Conservation (phyloP, 2,329 filamentous ascomycete genomes). For the Trichoderma semiorbis region DNA sequence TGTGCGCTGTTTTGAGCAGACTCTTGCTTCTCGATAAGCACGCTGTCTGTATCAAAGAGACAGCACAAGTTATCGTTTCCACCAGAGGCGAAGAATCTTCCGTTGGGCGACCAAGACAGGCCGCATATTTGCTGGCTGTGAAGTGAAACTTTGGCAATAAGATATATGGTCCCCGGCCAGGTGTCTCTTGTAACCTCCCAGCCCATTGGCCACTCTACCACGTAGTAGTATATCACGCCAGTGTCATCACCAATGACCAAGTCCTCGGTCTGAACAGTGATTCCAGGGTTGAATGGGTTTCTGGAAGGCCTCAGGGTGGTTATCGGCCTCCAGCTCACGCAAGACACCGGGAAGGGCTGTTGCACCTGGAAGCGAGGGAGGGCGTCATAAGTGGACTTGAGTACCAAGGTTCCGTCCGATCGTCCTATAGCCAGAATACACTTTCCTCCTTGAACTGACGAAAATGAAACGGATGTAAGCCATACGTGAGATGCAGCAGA, state of each 20-base stretch:
- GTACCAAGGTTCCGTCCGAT: constrained; percentile 68
- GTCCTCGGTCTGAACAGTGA: constrained; percentile 69
- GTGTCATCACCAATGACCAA: constrained; percentile 80
- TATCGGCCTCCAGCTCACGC: constrained; percentile 74
- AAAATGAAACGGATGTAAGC: constrained; percentile 88
- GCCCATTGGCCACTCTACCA: constrained; percentile 74
- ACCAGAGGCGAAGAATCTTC: constrained; percentile 76
- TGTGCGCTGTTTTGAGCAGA: background rate
- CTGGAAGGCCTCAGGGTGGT: constrained; percentile 50
- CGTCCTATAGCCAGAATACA: constrained; percentile 83
- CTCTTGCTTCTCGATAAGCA: constrained; percentile 38
- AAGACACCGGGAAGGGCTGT: constrained; percentile 71
- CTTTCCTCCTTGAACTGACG: constrained; percentile 69
- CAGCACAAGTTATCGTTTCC: constrained; percentile 90
- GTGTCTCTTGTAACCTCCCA: constrained; percentile 61
- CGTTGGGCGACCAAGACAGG: constrained; percentile 79
- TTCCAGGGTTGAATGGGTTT: constrained; percentile 44
- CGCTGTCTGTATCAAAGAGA: constrained; percentile 67
- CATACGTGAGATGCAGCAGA: constrained; percentile 35
- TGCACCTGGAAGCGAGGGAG: constrained; percentile 70
- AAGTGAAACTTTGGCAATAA: constrained; percentile 72
- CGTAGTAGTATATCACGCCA: constrained; percentile 83
- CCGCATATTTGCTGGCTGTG: constrained; percentile 92
- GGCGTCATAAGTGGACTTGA: constrained; percentile 73
- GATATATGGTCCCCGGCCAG: constrained; percentile 74